These are phyloP conservation scores for Penicillium brasilianum DNA, from an alignment of 2,329 filamentous ascomycete genomes.

Conservation along the genomic window DNA sequence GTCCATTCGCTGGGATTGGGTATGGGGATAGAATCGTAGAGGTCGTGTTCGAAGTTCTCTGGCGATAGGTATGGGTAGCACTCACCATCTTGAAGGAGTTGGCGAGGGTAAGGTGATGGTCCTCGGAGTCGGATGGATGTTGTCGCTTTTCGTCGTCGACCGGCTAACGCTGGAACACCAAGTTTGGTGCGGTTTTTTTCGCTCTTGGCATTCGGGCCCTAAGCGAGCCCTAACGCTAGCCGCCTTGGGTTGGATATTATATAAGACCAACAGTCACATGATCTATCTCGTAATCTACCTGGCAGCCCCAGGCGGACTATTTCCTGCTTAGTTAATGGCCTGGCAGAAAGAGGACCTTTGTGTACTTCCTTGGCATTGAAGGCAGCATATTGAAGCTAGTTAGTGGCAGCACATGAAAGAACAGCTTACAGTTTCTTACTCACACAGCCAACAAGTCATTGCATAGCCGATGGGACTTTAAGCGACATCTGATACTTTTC, in stretches of 20 bases:
- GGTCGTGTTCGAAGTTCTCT: constrained; percentile 16
- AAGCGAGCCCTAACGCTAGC: constrained; percentile 51
- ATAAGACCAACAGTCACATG: constrained; percentile 19
- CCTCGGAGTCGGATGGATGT: constrained; percentile 48
- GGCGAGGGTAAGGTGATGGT: constrained; percentile 49
- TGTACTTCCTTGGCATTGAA: not conserved
- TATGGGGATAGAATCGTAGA: constrained; percentile 17
- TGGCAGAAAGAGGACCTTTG: not conserved
- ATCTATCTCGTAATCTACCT: too few relatives aligned
- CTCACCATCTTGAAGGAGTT: constrained; percentile 55
- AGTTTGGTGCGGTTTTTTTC: constrained; percentile 48
- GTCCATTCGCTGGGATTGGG: constrained; percentile 18
- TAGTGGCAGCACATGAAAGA: not conserved
- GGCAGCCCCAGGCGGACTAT: constrained; percentile 3
- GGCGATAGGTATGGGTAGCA: constrained; percentile 28
- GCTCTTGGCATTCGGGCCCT: constrained; percentile 45
- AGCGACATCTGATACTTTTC: too few relatives aligned
- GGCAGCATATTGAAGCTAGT: not conserved
- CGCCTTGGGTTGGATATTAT: constrained; percentile 25
- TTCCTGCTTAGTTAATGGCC: too few relatives aligned
- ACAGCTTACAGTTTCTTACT: too few relatives aligned
- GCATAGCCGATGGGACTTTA: too few relatives aligned
- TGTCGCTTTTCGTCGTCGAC: constrained; percentile 47
- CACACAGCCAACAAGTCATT: too few relatives aligned
- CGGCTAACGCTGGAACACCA: constrained; percentile 39